Conservation (phyloP, 345 rosid genomes). For the Garcia nutans region DNA sequence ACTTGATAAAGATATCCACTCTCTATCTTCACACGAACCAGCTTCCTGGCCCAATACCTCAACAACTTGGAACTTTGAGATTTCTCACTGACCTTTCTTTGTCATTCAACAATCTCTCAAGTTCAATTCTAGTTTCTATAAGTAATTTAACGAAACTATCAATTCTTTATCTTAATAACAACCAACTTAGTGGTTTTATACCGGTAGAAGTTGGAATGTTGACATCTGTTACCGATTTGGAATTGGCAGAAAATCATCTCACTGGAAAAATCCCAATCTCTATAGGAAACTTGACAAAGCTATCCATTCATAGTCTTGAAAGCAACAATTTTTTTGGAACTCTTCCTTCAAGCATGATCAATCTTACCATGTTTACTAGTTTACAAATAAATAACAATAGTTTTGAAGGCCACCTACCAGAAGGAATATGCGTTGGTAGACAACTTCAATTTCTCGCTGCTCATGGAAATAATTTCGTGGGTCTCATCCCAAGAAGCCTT, state of each 20-base stretch:
- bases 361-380: not conserved
- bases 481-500: constrained; percentile 18
- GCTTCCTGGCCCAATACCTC: too few relatives aligned
- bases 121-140: too few relatives aligned
- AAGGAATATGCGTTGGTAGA: constrained; percentile 10
- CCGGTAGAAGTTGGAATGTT: constrained; percentile 6
- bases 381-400: not conserved
- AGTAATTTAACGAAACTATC: too few relatives aligned
- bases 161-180: too few relatives aligned
- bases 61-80: too few relatives aligned
- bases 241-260: not conserved
- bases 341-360: not conserved
- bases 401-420: constrained; percentile 20
- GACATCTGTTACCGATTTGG: not conserved
- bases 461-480: not conserved
- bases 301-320: rapidly evolving
- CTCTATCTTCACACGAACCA: too few relatives aligned
- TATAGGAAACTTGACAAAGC: too few relatives aligned
- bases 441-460: not conserved
- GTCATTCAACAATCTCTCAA: too few relatives aligned
- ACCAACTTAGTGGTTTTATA: too few relatives aligned
- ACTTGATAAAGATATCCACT: too few relatives aligned
- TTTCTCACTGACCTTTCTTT: too few relatives aligned
- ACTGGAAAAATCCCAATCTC: not conserved
- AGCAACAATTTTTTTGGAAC: constrained; percentile 3